Evolutionary conservation across 2,329 filamentous ascomycete species (phyloP).

Genomic region (Lecanosticta acicola): DNA sequence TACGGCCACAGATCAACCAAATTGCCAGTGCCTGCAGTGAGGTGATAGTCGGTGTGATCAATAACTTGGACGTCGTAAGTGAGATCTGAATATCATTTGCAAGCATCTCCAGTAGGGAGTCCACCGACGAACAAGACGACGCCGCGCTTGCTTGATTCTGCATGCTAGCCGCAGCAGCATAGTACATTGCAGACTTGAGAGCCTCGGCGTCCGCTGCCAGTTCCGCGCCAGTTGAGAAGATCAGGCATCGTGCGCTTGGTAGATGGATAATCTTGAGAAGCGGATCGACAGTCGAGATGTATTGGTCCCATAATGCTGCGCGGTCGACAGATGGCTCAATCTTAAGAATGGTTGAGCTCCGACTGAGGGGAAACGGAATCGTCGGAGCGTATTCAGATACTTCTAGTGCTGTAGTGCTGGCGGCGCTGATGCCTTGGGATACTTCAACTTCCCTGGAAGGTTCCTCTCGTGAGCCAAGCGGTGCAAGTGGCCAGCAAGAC

Average conservation of each 20-base stretch:
- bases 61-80: constrained; percentile 14
- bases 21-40: constrained; percentile 16
- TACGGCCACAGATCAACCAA: constrained; percentile 14
- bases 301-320: constrained; percentile 21
- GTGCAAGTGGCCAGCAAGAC: too few species aligned
- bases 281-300: constrained; percentile 15
- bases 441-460: too few species aligned
- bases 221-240: constrained; percentile 9
- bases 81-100: constrained; percentile 11
- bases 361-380: too few species aligned
- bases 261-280: constrained; percentile 18
- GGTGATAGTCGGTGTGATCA: constrained; percentile 14
- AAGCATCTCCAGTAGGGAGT: constrained; percentile 9
- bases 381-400: too few species aligned
- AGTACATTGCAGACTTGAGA: constrained; percentile 18
- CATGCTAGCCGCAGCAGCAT: constrained; percentile 13
- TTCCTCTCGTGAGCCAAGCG: too few species aligned
- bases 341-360: too few species aligned
- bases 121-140: constrained; percentile 3
- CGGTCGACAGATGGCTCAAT: too few species aligned
- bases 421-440: too few species aligned
- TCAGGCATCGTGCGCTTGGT: constrained; percentile 14
- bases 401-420: too few species aligned
- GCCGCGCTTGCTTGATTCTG: neutral
- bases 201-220: constrained; percentile 10